Conservation (phyloP, 202 grass and related monocot genomes). For the Saccharum hybrid region DNA sequence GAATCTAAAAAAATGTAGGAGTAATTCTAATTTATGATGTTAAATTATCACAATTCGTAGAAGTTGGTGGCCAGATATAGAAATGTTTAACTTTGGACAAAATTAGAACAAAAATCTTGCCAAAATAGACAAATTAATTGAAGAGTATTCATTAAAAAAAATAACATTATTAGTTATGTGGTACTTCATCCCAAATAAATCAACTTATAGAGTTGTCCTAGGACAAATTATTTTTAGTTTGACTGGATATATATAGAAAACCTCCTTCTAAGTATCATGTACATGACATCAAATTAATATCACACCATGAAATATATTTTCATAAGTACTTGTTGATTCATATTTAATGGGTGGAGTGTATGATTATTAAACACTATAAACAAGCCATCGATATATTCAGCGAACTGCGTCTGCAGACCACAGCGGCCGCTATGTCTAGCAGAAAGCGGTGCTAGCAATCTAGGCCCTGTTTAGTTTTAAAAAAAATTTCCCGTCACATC, state of each 20-base stretch:
- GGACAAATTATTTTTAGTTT: neutral
- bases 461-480: too few species aligned
- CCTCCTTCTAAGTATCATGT: neutral
- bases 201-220: neutral
- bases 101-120: neutral
- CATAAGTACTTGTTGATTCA: neutral
- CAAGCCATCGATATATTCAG: neutral
- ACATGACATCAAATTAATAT: neutral
- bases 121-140: neutral
- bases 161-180: neutral
- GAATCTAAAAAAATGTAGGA: too few species aligned
- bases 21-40: too few species aligned
- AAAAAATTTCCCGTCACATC: too few species aligned
- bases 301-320: neutral
- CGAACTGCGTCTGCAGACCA: too few species aligned
- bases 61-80: neutral
- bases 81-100: neutral
- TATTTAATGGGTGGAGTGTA: neutral
- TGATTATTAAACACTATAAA: neutral
- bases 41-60: too few species aligned
- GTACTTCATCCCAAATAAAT: neutral
- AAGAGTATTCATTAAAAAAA: neutral
- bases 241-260: neutral
- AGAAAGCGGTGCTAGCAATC: too few species aligned
- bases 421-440: too few species aligned